Base-by-base conservation (phyloP, 352 stramenopile species). In the Globisporangium paddicum region DNA sequence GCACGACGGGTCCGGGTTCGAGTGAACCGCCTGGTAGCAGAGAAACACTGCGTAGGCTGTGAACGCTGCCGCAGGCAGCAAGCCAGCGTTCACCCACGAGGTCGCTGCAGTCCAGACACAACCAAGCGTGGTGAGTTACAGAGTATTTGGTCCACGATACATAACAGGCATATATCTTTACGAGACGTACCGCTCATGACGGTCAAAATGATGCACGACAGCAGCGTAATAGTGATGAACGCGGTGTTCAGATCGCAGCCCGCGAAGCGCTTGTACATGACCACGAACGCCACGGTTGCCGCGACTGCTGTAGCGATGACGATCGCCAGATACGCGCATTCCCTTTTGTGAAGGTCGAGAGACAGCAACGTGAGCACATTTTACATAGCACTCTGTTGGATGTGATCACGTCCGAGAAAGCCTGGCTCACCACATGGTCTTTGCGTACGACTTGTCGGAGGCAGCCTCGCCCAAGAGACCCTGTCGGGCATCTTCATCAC, bases 11-110 rank as follows among this genome's bases (percentile, higher is more conserved):
- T 87, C 74, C 14, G 82, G 78, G 57, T 93, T 93, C 32, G 80
- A 71, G 54, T 67, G 73, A 16, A 93, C 68, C 2, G 82, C 71
- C 58, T 93, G 76, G 55, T 86, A 93, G 52, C 80, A 89, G 52
- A 93, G 64, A 37, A 87, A 77, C 16, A 87, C 69, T 32, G 86
- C 69, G 53, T 89, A 93, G 25, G 73, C 64, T 11, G 79, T 72
- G 35, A 89, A 71, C 18, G 67, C 68, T 5, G 75, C 64, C 6
- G 82, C 71, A 5, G 82, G 82, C 10, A 93, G 65, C 18, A 93
- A 58, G 2, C 82, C 82, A 7, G 77, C 73, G 38, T 83, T 82
- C 28, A 79, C 67, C 78, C 78, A 88, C 30, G 68, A 64, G 6
- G 74, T 71, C 8, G 86, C 82, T 91, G 19, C 28, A 54, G 54